Percentiles rank a stretch among this genome's conserved stretches.
These are phyloP conservation scores for Pleurotus tuber-regium DNA, from an alignment of 768 basidiomycete species.

Conservation along the genomic window DNA sequence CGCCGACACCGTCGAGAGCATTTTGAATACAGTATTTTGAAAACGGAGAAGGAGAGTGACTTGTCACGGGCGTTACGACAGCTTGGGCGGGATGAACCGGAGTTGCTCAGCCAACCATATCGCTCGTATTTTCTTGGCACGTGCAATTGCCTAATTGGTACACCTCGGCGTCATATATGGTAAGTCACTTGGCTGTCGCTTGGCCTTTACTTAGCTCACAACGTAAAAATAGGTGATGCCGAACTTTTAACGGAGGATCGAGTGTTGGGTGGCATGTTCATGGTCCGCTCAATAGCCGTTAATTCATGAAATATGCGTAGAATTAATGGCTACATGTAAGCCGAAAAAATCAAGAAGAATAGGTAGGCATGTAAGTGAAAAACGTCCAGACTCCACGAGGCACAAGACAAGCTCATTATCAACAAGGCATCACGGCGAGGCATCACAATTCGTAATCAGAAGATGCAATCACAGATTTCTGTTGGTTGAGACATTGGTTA, in stretches of 20 bases:
- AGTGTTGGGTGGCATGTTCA: too few species aligned
- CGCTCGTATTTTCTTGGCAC: background rate
- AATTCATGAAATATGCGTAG: background rate
- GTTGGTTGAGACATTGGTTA: conserved; percentile 12
- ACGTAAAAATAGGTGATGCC: too few species aligned
- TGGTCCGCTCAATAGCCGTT: background rate
- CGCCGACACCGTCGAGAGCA: conserved; percentile 81
- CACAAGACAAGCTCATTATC: conserved; percentile 8
- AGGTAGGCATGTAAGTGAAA: conserved; percentile 1
- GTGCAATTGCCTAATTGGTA: background rate
- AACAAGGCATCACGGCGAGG: conserved; percentile 9
- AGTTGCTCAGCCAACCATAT: conserved; percentile 1
- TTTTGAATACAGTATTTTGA: conserved; percentile 57
- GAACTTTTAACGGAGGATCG: too few species aligned
- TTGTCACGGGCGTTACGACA: conserved; percentile 42
- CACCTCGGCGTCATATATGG: background rate
- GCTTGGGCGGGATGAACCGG: conserved; percentile 14
- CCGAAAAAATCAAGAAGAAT: background rate
- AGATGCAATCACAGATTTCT: conserved; percentile 79
- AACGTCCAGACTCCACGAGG: background rate
- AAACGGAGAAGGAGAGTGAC: conserved; percentile 35
- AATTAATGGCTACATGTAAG: background rate
- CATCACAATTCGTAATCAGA: conserved; percentile 30
- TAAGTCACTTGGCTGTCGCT: conserved; percentile 6
- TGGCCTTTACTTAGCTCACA: too few species aligned